A percentile compares a stretch with the other conserved stretches of the same genome.
These are phyloP conservation scores for Dittrichia graveolens DNA, from an alignment of 129 eudicot species.

Conservation along the genomic window DNA sequence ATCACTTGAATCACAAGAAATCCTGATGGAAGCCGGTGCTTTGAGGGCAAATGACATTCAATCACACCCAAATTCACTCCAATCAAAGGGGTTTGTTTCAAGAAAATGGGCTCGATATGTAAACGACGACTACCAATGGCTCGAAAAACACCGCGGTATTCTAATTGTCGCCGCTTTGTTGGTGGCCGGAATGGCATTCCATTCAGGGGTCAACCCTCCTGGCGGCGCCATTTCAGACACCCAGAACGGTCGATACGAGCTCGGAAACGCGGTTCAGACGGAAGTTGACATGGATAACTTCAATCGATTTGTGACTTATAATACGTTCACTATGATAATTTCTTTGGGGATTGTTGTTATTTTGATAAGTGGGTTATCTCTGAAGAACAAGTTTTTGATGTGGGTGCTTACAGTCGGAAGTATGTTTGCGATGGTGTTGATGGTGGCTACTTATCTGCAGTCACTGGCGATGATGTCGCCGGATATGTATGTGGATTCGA, in stretches of 20 bases:
- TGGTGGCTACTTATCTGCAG: slow-evolving; percentile 24
- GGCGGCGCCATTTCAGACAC: slow-evolving; percentile 18
- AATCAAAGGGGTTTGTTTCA: slow-evolving; percentile 18
- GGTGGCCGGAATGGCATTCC: slow-evolving; percentile 12
- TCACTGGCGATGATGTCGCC: slow-evolving; percentile 27
- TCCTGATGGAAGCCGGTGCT: slow-evolving; percentile 22
- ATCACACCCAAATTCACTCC: background rate
- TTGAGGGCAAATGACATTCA: slow-evolving; percentile 11
- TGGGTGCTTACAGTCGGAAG: slow-evolving; percentile 31
- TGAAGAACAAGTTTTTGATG: slow-evolving; percentile 27
- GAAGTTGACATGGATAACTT: slow-evolving; percentile 31
- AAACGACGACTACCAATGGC: slow-evolving; percentile 21
- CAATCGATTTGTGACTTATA: slow-evolving; percentile 11
- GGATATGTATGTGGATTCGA: slow-evolving; percentile 16
- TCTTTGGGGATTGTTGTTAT: slow-evolving; percentile 19
- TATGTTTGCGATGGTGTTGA: slow-evolving; percentile 9
- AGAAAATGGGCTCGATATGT: slow-evolving; percentile 19
- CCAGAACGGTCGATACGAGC: slow-evolving; percentile 7
- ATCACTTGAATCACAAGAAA: slow-evolving; percentile 19
- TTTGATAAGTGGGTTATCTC: slow-evolving; percentile 25
- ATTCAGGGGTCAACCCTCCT: slow-evolving; percentile 28
- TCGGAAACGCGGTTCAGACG: slow-evolving; percentile 30
- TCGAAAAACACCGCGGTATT: slow-evolving; percentile 30
- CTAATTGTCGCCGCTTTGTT: slow-evolving; percentile 14
- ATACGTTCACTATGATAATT: slow-evolving; percentile 28